Evolutionary conservation across 1,139 yeast genomes (phyloP).

Genomic region (Suhomyces guaymorum): DNA sequence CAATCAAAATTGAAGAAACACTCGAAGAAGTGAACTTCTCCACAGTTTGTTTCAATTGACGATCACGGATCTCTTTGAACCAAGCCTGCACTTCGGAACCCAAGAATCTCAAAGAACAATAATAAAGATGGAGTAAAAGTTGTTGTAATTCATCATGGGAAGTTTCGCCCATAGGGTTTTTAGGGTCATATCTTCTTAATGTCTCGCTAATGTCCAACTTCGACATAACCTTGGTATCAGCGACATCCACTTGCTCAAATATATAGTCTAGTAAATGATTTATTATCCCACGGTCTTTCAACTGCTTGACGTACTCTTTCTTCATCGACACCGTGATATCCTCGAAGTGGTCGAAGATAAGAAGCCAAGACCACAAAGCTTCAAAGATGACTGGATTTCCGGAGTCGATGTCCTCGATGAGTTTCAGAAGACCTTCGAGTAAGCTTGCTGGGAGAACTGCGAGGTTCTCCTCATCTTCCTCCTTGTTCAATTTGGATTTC

Average conservation of each 20-base stretch:
- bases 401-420: constrained; percentile 39
- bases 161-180: constrained; percentile 22
- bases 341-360: constrained; percentile 63
- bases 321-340: constrained; percentile 68
- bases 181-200: constrained; percentile 23
- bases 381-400: constrained; percentile 30
- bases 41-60: constrained; percentile 54
- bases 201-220: constrained; percentile 26
- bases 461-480: constrained; percentile 16
- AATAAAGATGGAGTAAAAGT: constrained; percentile 56
- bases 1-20: constrained; percentile 66
- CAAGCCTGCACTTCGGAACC: constrained; percentile 73
- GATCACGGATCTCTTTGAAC: constrained; percentile 64
- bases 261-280: constrained; percentile 50
- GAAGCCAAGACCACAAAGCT: constrained; percentile 71
- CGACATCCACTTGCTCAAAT: constrained; percentile 50
- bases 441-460: constrained; percentile 40
- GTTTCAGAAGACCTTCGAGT: constrained; percentile 25
- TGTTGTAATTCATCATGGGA: constrained; percentile 31
- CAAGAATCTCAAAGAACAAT: constrained; percentile 54
- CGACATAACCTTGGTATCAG: constrained; percentile 34
- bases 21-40: constrained; percentile 62
- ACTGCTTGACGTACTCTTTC: constrained; percentile 57
- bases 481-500: constrained; percentile 26
- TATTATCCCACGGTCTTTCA: constrained; percentile 50